phyloP scores from a whole-genome alignment of 1,139 yeast genomes.

The Yamadazyma taylorii region DNA sequence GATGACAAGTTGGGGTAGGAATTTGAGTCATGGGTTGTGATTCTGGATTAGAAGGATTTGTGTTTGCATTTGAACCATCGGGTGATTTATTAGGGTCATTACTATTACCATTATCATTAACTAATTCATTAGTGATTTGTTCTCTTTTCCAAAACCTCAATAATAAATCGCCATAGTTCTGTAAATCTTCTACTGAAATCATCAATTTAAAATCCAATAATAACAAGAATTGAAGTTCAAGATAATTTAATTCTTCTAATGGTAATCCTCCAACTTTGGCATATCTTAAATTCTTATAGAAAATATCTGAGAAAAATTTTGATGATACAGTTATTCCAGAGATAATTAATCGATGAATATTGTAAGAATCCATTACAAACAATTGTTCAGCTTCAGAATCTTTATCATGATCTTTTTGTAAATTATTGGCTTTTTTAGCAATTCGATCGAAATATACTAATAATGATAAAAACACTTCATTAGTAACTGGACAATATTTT shows the following conservation, averaged over 20 bases:
- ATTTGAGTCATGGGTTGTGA: constrained; percentile 4
- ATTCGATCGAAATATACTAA: constrained; percentile 93
- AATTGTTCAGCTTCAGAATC: constrained; percentile 47
- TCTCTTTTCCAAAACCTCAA: constrained; percentile 83
- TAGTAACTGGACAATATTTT: constrained; percentile 96
- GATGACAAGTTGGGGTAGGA: constrained; percentile 2
- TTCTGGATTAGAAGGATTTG: not conserved
- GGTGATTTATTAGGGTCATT: constrained; percentile 4
- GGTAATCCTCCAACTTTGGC: constrained; percentile 98
- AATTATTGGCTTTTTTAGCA: constrained; percentile 78
- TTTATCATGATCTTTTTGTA: constrained; percentile 28
- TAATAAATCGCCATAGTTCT: constrained; percentile 84
- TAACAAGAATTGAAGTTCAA: constrained; percentile 85
- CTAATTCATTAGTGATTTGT: constrained; percentile 43
- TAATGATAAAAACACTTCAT: constrained; percentile 87
- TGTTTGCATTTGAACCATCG: not conserved
- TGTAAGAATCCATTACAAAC: constrained; percentile 94
- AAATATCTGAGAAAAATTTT: constrained; percentile 92
- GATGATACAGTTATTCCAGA: constrained; percentile 97
- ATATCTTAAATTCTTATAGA: constrained; percentile 92
- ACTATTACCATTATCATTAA: constrained; percentile 8
- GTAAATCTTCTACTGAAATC: constrained; percentile 88
- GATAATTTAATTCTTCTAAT: constrained; percentile 85
- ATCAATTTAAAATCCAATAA: constrained; percentile 83
- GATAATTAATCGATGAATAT: constrained; percentile 88